These are phyloP conservation scores for Lithospermum erythrorhizon DNA, from an alignment of 257 asterid genomes.

Conservation along the genomic window DNA sequence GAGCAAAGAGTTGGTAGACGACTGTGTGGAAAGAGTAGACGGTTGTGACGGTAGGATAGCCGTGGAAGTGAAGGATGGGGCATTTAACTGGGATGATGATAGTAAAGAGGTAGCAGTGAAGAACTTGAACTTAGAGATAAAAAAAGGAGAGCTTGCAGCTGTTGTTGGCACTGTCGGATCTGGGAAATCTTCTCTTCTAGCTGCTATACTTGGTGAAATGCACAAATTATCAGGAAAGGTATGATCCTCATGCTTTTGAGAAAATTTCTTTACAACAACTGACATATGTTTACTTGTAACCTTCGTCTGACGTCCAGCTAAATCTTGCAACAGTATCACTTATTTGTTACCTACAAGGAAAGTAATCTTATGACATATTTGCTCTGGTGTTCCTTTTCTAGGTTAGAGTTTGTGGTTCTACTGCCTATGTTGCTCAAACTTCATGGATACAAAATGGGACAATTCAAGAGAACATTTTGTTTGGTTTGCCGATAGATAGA, in stretches of 20 bases:
- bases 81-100: slow-evolving; percentile 60
- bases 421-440: slow-evolving; percentile 66
- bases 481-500: slow-evolving; percentile 48
- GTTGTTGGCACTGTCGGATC: slow-evolving; percentile 82
- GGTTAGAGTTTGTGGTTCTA: slow-evolving; percentile 63
- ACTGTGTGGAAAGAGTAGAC: slow-evolving; percentile 33
- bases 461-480: slow-evolving; percentile 57
- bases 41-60: slow-evolving; percentile 29
- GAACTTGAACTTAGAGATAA: slow-evolving; percentile 34
- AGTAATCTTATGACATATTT: background rate
- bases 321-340: background rate
- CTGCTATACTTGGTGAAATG: slow-evolving; percentile 66
- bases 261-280: background rate
- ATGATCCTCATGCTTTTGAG: background rate
- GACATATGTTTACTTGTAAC: background rate
- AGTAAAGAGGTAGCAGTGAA: slow-evolving; percentile 24
- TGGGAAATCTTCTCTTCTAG: slow-evolving; percentile 62
- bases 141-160: slow-evolving; percentile 69
- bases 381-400: slow-evolving; percentile 8
- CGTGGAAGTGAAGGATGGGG: slow-evolving; percentile 38
- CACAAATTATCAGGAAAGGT: slow-evolving; percentile 58
- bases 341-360: background rate
- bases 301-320: background rate
- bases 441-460: slow-evolving; percentile 73
- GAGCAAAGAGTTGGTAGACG: slow-evolving; percentile 36